These are phyloP conservation scores for Skeletonema costatum DNA, from an alignment of 108 stramenopile species.

Conservation along the genomic window DNA sequence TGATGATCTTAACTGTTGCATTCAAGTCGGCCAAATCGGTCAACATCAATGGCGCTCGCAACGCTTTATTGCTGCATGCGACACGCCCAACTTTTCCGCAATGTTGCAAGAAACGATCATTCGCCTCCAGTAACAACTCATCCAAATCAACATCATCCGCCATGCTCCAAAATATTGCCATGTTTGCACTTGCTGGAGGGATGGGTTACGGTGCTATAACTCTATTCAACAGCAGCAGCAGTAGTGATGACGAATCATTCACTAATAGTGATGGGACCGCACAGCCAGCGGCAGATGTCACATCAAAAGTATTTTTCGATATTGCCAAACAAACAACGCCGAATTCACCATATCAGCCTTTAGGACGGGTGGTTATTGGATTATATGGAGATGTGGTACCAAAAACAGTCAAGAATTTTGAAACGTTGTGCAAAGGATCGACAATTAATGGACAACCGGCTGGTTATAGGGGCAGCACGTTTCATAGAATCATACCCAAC, in stretches of 20 bases:
- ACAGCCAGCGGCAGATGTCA: slow-evolving; percentile 26
- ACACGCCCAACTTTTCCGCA: no score
- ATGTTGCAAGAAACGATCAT: no score
- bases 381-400: slow-evolving; percentile 91
- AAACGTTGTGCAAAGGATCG: slow-evolving; percentile 71
- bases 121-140: not conserved
- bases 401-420: slow-evolving; percentile 89
- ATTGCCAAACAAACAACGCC: slow-evolving; percentile 72
- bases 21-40: no score
- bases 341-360: slow-evolving; percentile 47
- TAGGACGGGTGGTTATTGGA: slow-evolving; percentile 90
- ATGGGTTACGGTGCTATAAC: slow-evolving; percentile 46
- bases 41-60: no score
- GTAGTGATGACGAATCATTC: not conserved
- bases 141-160: slow-evolving; percentile 3
- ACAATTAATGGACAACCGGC: slow-evolving; percentile 56
- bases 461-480: slow-evolving; percentile 87
- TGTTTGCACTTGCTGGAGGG: slow-evolving; percentile 49
- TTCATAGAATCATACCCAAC: slow-evolving; percentile 93
- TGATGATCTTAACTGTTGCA: no score
- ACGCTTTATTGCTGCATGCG: no score
- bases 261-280: slow-evolving; percentile 14
- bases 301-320: slow-evolving; percentile 70
- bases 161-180: slow-evolving; percentile 47
- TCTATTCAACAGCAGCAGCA: slow-evolving; percentile 23